Evolutionary conservation across 2,329 filamentous ascomycete genomes (phyloP), one percentile per base, ranked within the genome.

Genomic region (Penicillium sp.): DNA sequence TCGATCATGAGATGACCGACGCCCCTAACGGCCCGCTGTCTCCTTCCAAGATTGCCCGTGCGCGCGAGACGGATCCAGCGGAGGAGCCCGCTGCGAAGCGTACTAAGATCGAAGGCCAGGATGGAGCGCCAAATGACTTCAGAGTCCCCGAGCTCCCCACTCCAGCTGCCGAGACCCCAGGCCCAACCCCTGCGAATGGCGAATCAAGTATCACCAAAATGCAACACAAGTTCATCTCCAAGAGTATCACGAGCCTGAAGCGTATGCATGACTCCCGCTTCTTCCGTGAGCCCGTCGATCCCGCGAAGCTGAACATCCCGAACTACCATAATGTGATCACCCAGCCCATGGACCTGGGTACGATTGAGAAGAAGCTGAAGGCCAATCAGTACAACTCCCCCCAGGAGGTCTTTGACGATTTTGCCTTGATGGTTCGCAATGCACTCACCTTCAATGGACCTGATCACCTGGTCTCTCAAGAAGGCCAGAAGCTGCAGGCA

Each of bases 281-380:
- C 39, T 97, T 95, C 70, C 77, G 80, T 48, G 77, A 82, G 28
- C 84, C 93, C 0, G 93, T 97, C 6, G 78, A 87, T 60, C 79
- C 77, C 26, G 71, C 91, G 16, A 87, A 85, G 65, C 77, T 95
- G 27, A 74, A 72, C 18, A 80, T 97, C 27, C 88, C 87, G 39
- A 81, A 80, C 2, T 86, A 88, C 48, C 86, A 85, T 48, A 71
- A 78, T 1, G 73, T 84, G 23, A 81, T 97, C 52, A 78, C 81
- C 25, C 77, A 83, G 19, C 90, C 90, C 0, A 90, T 94, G 74
- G 91, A 97, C 64, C 76, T 98, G 25, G 75, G 77, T 26, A 84
- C 84, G 7, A 86, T 98, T 58, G 91, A 97, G 59, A 74, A 77
- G 36, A 90, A 86, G 51, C 66, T 97, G 23, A 87, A 87, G 57